Evolutionary conservation across 2,329 filamentous ascomycete genomes (phyloP).

Genomic region (Hypoxylon sp.): DNA sequence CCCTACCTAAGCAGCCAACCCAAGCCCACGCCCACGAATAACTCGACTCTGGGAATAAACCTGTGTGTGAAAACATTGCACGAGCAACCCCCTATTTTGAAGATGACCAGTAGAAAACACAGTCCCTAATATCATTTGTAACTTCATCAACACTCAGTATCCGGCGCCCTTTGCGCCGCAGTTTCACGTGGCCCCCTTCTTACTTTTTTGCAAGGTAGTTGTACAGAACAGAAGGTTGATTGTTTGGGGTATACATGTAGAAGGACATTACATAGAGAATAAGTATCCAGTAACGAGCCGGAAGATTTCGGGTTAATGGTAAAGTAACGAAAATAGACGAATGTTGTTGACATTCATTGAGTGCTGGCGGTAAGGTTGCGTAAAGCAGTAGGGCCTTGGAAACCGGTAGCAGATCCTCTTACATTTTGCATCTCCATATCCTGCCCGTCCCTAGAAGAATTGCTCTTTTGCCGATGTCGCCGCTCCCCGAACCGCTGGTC

Average conservation of each 20-base stretch:
- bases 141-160: slow-evolving; percentile 11
- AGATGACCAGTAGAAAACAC: slow-evolving; percentile 15
- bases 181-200: slow-evolving; percentile 16
- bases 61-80: slow-evolving; percentile 1
- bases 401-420: slow-evolving; percentile 60
- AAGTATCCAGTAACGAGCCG: slow-evolving; percentile 21
- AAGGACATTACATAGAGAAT: slow-evolving; percentile 34
- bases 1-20: neutral
- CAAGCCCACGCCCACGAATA: neutral
- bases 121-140: slow-evolving; percentile 7
- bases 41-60: neutral
- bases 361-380: slow-evolving; percentile 47
- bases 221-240: slow-evolving; percentile 30
- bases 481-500: slow-evolving; percentile 84
- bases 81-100: slow-evolving; percentile 13
- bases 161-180: slow-evolving; percentile 2
- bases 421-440: slow-evolving; percentile 82
- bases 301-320: neutral
- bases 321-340: slow-evolving; percentile 18
- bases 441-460: slow-evolving; percentile 66
- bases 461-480: slow-evolving; percentile 65
- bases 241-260: slow-evolving; percentile 34
- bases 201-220: slow-evolving; percentile 13
- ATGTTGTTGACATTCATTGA: slow-evolving; percentile 33
- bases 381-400: slow-evolving; percentile 68